Conservation (phyloP, 306 rosid genomes). For the Arachis hypogaea region DNA sequence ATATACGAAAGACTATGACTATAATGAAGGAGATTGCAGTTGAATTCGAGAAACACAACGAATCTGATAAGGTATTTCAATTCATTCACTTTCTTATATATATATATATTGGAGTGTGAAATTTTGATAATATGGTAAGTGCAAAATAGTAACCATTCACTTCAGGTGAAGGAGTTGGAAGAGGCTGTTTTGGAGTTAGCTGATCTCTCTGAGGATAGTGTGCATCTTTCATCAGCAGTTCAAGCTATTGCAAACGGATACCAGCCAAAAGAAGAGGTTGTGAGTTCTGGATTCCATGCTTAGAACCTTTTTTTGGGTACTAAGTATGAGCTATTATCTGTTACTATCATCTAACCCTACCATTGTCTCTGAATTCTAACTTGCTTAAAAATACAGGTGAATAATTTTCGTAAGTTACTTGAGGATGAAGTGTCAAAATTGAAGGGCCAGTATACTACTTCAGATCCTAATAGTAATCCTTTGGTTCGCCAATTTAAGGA, state of each 20-base stretch:
- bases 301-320: slow-evolving; percentile 23
- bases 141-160: slow-evolving; percentile 2
- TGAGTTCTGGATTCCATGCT: slow-evolving; percentile 26
- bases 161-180: slow-evolving; percentile 80
- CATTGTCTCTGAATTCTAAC: slow-evolving; percentile 22
- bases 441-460: slow-evolving; percentile 47
- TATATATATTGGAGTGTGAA: too few species aligned
- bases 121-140: slow-evolving; percentile 24
- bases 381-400: slow-evolving; percentile 49
- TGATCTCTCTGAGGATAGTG: slow-evolving; percentile 51
- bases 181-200: slow-evolving; percentile 64
- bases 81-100: background rate
- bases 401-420: slow-evolving; percentile 70
- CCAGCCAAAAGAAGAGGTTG: slow-evolving; percentile 74
- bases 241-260: slow-evolving; percentile 61
- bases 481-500: slow-evolving; percentile 74
- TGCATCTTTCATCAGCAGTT: slow-evolving; percentile 61
- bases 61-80: slow-evolving; percentile 55
- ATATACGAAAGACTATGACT: slow-evolving; percentile 53
- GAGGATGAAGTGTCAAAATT: slow-evolving; percentile 58
- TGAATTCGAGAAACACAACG: slow-evolving; percentile 72
- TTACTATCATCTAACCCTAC: background rate
- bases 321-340: slow-evolving; percentile 3
- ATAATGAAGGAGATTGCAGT: slow-evolving; percentile 77
- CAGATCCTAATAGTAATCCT: slow-evolving; percentile 48